Evolutionary conservation across 2,329 filamentous ascomycete genomes (phyloP).

Genomic region (Rhynchosporium agropyri): DNA sequence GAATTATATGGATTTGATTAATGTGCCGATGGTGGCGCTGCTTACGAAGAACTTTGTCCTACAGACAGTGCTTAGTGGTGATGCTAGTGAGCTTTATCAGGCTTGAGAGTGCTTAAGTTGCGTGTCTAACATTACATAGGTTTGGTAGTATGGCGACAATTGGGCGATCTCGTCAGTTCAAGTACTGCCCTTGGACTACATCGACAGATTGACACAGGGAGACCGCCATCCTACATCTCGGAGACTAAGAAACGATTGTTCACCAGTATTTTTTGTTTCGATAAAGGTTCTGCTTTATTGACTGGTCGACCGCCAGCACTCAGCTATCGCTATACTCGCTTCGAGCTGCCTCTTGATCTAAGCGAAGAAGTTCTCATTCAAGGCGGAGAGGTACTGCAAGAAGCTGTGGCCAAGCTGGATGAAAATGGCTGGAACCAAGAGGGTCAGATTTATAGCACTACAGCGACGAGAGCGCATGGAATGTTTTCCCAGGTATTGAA

Average conservation of each 20-base stretch:
- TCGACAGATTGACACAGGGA: slow-evolving; percentile 31
- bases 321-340: slow-evolving; percentile 55
- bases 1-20: slow-evolving; percentile 43
- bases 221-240: slow-evolving; percentile 39
- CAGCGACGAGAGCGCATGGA: slow-evolving; percentile 50
- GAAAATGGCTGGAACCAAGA: slow-evolving; percentile 55
- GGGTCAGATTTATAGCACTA: slow-evolving; percentile 49
- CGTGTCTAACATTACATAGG: slow-evolving; percentile 35
- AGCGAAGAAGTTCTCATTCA: slow-evolving; percentile 53
- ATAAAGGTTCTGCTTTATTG: slow-evolving; percentile 56
- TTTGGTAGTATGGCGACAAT: slow-evolving; percentile 45
- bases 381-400: slow-evolving; percentile 45
- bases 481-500: slow-evolving; percentile 56
- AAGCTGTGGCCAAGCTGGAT: slow-evolving; percentile 48
- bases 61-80: slow-evolving; percentile 46
- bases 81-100: slow-evolving; percentile 44
- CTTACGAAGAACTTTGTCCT: slow-evolving; percentile 43
- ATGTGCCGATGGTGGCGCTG: slow-evolving; percentile 47
- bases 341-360: slow-evolving; percentile 58
- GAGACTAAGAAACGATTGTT: slow-evolving; percentile 46
- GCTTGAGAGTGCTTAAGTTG: not conserved
- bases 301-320: slow-evolving; percentile 57
- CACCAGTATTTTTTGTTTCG: slow-evolving; percentile 46
- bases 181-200: slow-evolving; percentile 39
- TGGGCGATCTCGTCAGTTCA: slow-evolving; percentile 45